These are phyloP conservation scores for Pyrrhoderma noxium DNA, from an alignment of 1,284 basidiomycete genomes.

Conservation along the genomic window DNA sequence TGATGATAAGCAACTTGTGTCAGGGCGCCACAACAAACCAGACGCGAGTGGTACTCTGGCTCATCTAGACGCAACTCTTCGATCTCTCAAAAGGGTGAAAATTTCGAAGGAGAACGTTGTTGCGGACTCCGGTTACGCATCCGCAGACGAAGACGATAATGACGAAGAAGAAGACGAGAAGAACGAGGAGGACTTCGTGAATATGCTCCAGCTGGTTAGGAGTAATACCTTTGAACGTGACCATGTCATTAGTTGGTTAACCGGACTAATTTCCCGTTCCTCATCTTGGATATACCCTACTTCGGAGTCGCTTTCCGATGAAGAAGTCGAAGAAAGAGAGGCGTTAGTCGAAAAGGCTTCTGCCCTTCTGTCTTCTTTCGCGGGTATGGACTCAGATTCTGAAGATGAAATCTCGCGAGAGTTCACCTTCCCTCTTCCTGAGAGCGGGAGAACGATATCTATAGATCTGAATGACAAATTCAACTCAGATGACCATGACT, in stretches of 20 bases:
- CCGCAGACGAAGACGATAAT: constrained; percentile 24
- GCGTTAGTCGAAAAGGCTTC: constrained; percentile 32
- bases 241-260: constrained; percentile 20
- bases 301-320: constrained; percentile 15
- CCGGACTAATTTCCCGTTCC: constrained; percentile 24
- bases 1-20: constrained; percentile 5
- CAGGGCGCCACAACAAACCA: constrained; percentile 1
- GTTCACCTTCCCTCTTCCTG: constrained; percentile 24
- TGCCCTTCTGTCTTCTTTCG: constrained; percentile 29
- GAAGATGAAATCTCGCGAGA: constrained; percentile 22
- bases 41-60: constrained; percentile 1
- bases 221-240: constrained; percentile 17
- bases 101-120: constrained; percentile 21
- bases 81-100: neutral
- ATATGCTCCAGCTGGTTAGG: constrained; percentile 6
- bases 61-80: constrained; percentile 4
- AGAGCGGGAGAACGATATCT: constrained; percentile 8
- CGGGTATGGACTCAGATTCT: constrained; percentile 16
- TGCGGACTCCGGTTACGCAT: constrained; percentile 20
- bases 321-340: constrained; percentile 23
- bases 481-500: constrained; percentile 72
- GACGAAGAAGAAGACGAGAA: constrained; percentile 18
- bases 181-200: neutral
- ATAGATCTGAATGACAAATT: constrained; percentile 66
- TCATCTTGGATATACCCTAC: constrained; percentile 22